phyloP scores from a whole-genome alignment of 1,284 basidiomycete genomes.

The Cryptococcus sp. region DNA sequence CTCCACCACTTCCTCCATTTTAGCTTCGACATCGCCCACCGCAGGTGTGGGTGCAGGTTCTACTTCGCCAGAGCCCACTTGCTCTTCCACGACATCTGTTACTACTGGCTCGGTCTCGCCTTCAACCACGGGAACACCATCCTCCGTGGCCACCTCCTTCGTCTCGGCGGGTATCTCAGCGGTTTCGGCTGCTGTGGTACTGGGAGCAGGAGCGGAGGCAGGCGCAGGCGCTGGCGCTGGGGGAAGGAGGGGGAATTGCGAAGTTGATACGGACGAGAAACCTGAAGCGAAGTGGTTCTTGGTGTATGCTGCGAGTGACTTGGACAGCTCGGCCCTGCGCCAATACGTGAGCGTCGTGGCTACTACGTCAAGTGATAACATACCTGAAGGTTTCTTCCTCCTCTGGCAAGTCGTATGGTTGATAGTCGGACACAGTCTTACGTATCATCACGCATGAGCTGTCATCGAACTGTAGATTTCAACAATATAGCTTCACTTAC shows the following conservation, averaged over 20 bases:
- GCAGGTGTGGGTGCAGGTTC: conserved; percentile 38
- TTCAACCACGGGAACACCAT: conserved; percentile 5
- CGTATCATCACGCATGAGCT: background rate
- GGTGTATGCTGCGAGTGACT: conserved; percentile 68
- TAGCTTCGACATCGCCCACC: conserved; percentile 13
- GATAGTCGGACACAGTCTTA: conserved; percentile 78
- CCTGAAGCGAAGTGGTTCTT: conserved; percentile 75
- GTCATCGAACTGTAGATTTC: background rate
- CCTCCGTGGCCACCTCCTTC: background rate
- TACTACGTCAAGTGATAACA: conserved; percentile 18
- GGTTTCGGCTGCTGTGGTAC: background rate
- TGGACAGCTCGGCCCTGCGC: conserved; percentile 67
- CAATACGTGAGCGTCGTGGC: background rate
- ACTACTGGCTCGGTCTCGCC: conserved; percentile 10
- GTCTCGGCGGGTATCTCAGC: background rate
- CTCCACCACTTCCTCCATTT: conserved; percentile 35
- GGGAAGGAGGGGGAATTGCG: conserved; percentile 41
- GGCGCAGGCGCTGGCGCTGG: conserved; percentile 19
- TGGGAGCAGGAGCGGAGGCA: conserved; percentile 5
- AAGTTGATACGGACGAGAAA: conserved; percentile 66
- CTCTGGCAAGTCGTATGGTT: conserved; percentile 63
- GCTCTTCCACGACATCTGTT: conserved; percentile 36
- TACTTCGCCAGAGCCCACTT: conserved; percentile 27
- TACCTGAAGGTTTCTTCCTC: conserved; percentile 76
- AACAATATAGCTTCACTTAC: conserved; percentile 55